Conservation (phyloP, 345 rosid species). For the Ailanthus altissimus region DNA sequence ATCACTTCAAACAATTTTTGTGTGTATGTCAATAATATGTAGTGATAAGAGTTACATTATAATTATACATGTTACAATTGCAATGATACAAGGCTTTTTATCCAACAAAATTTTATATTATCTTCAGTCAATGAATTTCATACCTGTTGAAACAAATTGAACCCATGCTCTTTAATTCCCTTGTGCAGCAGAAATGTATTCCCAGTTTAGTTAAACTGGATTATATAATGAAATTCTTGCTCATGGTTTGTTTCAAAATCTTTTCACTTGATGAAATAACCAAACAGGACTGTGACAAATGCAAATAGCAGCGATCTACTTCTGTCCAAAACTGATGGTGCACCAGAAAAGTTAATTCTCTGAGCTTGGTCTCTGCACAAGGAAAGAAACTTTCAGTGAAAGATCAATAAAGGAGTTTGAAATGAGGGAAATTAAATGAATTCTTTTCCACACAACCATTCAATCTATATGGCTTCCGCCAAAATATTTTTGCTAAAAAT, state of each 20-base stretch:
- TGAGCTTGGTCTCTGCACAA: conserved; percentile 72
- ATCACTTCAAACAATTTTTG: background rate
- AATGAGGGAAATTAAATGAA: background rate
- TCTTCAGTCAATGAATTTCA: background rate
- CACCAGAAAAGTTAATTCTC: conserved; percentile 63
- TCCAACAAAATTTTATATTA: conserved; percentile 19
- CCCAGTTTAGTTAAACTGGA: background rate
- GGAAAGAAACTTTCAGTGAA: background rate
- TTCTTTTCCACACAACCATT: conserved; percentile 6
- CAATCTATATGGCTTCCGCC: background rate
- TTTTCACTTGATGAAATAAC: conserved; percentile 33
- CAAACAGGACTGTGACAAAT: conserved; percentile 32
- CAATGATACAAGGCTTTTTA: conserved; percentile 24
- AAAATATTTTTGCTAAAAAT: background rate
- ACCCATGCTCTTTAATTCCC: conserved; percentile 12
- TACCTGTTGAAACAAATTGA: conserved; percentile 3
- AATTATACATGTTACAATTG: background rate
- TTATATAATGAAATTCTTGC: background rate
- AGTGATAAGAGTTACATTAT: background rate
- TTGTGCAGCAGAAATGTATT: background rate
- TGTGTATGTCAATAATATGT: background rate
- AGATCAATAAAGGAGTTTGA: background rate
- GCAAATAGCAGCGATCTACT: conserved; percentile 37
- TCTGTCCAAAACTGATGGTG: conserved; percentile 27
- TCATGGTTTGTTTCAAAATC: background rate